phyloP scores from a whole-genome alignment of 192 early-diverging fungal species.

The Linnemannia schmuckeri region DNA sequence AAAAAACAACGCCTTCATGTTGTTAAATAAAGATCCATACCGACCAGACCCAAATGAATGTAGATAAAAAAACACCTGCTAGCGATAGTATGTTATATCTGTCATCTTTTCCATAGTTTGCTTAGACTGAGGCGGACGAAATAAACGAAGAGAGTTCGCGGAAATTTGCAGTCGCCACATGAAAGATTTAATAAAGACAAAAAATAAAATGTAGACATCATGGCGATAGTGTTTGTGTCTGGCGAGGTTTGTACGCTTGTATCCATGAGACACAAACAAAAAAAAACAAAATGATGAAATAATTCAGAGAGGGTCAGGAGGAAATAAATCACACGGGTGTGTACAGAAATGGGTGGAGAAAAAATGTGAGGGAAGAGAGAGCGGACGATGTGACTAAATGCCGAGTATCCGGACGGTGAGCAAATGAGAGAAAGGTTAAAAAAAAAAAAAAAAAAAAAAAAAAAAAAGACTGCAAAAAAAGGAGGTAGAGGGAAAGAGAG shows the following conservation, averaged over 20 bases:
- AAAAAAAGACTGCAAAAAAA: not conserved
- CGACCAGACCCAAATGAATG: not conserved
- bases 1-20: not conserved
- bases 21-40: not conserved
- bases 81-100: not conserved
- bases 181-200: not conserved
- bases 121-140: not conserved
- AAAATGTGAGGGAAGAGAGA: not conserved
- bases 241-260: not conserved
- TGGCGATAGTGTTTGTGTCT: not conserved
- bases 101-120: not conserved
- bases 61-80: not conserved
- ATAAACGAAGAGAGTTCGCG: not conserved
- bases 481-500: not conserved
- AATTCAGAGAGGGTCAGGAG: not conserved
- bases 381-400: not conserved
- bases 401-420: not conserved
- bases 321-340: not conserved
- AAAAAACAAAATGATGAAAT: not conserved
- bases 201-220: not conserved
- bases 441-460: not conserved
- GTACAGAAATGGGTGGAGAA: not conserved
- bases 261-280: not conserved
- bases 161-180: not conserved
- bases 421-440: not conserved